Percentiles rank a stretch among this genome's conserved stretches.
Conservation (phyloP, 139 green algal genomes). For the Tetraselmis striata region DNA sequence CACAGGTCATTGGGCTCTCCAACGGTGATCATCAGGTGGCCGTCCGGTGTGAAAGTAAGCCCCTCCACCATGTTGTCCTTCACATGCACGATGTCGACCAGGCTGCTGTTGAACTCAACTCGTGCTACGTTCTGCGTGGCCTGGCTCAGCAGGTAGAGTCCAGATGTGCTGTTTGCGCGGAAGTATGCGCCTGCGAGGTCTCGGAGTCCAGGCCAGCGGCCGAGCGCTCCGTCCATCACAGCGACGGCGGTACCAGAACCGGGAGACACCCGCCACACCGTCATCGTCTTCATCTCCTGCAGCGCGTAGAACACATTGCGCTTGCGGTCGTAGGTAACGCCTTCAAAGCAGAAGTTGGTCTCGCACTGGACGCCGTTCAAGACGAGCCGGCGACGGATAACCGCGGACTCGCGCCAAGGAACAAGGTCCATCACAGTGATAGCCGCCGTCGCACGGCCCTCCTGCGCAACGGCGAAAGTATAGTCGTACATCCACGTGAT, state of each 20-base stretch:
- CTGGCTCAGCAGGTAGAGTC: not conserved
- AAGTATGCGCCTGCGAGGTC: not conserved
- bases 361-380: not conserved
- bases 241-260: not conserved
- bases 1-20: not conserved
- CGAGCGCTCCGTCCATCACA: not conserved
- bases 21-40: not conserved
- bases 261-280: not conserved
- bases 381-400: not conserved
- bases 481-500: not conserved
- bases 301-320: not conserved
- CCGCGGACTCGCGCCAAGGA: not conserved
- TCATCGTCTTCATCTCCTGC: not conserved
- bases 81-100: not conserved
- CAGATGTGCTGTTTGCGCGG: not conserved
- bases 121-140: not conserved
- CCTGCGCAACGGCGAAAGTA: not conserved
- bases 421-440: not conserved
- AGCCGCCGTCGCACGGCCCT: not conserved
- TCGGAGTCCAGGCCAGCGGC: not conserved
- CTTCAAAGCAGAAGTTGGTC: not conserved
- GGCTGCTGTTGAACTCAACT: not conserved
- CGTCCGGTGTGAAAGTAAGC: not conserved
- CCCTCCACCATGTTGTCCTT: not conserved
- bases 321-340: not conserved